phyloP scores from a whole-genome alignment of 176 grass and related monocot genomes.

The Aegilops tauschii region DNA sequence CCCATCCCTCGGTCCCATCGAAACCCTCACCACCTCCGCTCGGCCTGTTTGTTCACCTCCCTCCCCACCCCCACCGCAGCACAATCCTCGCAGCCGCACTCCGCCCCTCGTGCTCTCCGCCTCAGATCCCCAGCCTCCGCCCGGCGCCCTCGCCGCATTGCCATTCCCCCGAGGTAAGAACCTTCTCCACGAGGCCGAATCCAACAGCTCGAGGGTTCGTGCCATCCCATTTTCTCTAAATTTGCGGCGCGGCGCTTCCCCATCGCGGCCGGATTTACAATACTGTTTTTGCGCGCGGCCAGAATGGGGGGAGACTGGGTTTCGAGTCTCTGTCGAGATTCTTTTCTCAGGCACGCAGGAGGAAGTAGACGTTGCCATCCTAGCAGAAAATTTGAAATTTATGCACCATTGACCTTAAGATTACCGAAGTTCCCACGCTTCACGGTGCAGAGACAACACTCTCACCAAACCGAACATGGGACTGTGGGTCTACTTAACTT shows the following conservation, averaged over 20 bases:
- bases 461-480: background rate
- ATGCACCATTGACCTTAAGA: background rate
- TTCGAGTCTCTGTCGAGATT: too few species aligned
- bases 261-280: background rate
- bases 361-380: background rate
- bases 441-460: background rate
- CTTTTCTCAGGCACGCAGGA: background rate
- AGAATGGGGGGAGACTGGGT: background rate
- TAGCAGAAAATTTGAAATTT: background rate
- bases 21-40: background rate
- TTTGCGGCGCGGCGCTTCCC: background rate
- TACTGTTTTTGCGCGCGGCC: too few species aligned
- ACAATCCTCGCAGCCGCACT: background rate
- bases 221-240: background rate
- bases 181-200: background rate
- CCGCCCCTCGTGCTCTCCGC: slow-evolving; percentile 2
- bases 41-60: background rate
- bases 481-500: background rate
- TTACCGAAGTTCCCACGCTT: background rate
- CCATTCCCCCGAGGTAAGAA: background rate
- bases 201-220: background rate
- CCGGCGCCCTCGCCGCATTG: background rate
- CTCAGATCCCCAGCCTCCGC: background rate
- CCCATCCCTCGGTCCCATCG: background rate
- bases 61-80: background rate